Conservation (phyloP, 78 protist genomes). For the Paulinella micropora region DNA sequence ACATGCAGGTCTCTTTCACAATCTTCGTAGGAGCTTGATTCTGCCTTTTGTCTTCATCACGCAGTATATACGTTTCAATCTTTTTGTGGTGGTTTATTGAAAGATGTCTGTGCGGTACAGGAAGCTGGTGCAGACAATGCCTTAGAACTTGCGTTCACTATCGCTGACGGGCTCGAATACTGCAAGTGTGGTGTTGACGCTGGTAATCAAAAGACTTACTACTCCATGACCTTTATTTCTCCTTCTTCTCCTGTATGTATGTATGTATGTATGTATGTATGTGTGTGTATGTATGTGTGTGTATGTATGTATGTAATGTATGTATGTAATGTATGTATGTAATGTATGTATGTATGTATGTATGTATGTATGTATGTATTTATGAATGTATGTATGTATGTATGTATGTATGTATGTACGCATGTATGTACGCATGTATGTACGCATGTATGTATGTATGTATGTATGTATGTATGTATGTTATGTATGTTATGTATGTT, state of each 20-base stretch:
- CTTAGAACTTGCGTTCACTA: constrained; percentile 82
- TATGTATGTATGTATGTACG: neutral
- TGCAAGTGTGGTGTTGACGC: neutral
- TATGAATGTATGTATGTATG: neutral
- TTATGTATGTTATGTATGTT: too few species aligned
- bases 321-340: neutral
- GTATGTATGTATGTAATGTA: neutral
- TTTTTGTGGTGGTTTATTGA: too few species aligned
- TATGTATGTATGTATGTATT: neutral
- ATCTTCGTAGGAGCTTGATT: neutral
- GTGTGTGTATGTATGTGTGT: neutral
- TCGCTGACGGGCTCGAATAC: constrained; percentile 89
- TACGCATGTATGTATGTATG: neutral
- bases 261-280: neutral
- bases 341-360: neutral
- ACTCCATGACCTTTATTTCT: neutral
- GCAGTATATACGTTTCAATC: too few species aligned
- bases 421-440: neutral
- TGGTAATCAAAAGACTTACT: neutral
- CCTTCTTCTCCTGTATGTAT: neutral
- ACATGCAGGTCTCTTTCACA: constrained; percentile 42
- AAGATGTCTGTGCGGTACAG: constrained; percentile 14
- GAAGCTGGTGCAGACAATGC: constrained; percentile 89
- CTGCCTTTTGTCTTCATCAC: neutral
- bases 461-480: neutral